These are phyloP conservation scores for Botrytis cinerea DNA, from an alignment of 2,329 filamentous ascomycete species.

Conservation along the genomic window DNA sequence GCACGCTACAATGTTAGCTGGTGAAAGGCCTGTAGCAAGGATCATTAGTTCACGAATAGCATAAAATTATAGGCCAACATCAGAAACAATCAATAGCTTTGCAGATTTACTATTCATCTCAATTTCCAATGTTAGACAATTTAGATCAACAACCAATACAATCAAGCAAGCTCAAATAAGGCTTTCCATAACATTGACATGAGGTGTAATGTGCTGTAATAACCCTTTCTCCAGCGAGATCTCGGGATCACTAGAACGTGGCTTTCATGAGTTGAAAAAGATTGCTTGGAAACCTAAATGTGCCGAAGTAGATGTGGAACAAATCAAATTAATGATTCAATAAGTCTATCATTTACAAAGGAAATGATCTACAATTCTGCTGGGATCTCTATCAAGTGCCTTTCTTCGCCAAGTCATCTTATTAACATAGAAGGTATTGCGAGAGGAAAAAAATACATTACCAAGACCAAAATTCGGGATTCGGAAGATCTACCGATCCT, in stretches of 20 bases:
- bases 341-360: neutral
- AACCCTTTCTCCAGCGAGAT: neutral
- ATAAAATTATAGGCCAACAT: neutral
- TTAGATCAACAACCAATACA: neutral
- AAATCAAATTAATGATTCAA: constrained; percentile 14
- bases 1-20: constrained; percentile 14
- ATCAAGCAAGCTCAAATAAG: neutral
- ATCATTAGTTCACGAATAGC: constrained; percentile 3
- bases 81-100: constrained; percentile 9
- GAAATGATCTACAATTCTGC: constrained; percentile 14
- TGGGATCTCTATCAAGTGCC: constrained; percentile 14
- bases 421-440: neutral
- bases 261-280: constrained; percentile 14
- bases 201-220: neutral
- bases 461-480: constrained; percentile 1
- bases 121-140: neutral
- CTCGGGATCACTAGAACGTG: constrained; percentile 21
- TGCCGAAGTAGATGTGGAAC: constrained; percentile 4
- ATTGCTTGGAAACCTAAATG: constrained; percentile 6
- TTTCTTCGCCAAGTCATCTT: neutral
- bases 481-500: constrained; percentile 23
- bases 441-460: neutral
- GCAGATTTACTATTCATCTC: neutral
- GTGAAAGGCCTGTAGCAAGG: constrained; percentile 10
- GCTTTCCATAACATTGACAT: neutral